A percentile compares a stretch with the other conserved stretches of the same genome.
Evolutionary conservation across 1,284 basidiomycete genomes (phyloP).

Genomic region (Cystobasidium pallidum): DNA sequence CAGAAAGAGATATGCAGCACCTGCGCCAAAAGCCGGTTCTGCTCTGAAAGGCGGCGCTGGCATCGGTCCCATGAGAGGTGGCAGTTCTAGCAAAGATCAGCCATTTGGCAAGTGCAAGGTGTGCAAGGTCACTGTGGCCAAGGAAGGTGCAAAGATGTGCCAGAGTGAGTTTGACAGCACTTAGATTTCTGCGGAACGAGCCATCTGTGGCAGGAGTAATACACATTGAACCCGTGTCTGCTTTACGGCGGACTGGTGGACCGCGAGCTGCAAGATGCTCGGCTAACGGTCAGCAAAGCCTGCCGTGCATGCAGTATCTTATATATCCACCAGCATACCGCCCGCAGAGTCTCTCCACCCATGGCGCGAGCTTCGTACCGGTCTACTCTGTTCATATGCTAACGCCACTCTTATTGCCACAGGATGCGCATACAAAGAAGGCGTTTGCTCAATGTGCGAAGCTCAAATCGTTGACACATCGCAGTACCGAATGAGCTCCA

Average conservation of each 20-base stretch:
- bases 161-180: constrained; percentile 76
- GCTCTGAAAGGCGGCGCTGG: constrained; percentile 11
- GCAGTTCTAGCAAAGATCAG: constrained; percentile 56
- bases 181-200: too few species aligned
- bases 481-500: constrained; percentile 78
- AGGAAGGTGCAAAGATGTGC: constrained; percentile 81
- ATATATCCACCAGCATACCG: too few species aligned
- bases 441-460: constrained; percentile 72
- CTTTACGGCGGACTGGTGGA: too few species aligned
- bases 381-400: background rate
- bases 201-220: too few species aligned
- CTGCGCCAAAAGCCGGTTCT: constrained; percentile 42
- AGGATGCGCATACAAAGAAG: constrained; percentile 84
- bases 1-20: constrained; percentile 68
- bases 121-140: constrained; percentile 75
- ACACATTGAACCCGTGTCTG: too few species aligned
- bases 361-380: too few species aligned
- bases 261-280: too few species aligned
- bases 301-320: too few species aligned
- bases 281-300: too few species aligned
- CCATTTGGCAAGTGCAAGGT: constrained; percentile 82
- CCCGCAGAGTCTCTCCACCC: too few species aligned
- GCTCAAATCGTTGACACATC: constrained; percentile 77
- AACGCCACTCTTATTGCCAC: constrained; percentile 27
- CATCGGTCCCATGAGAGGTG: constrained; percentile 20